Percentiles rank a stretch among this genome's conserved stretches.
Evolutionary conservation across 2,329 filamentous ascomycete genomes (phyloP).

Genomic region (Aplosporella prunicola): DNA sequence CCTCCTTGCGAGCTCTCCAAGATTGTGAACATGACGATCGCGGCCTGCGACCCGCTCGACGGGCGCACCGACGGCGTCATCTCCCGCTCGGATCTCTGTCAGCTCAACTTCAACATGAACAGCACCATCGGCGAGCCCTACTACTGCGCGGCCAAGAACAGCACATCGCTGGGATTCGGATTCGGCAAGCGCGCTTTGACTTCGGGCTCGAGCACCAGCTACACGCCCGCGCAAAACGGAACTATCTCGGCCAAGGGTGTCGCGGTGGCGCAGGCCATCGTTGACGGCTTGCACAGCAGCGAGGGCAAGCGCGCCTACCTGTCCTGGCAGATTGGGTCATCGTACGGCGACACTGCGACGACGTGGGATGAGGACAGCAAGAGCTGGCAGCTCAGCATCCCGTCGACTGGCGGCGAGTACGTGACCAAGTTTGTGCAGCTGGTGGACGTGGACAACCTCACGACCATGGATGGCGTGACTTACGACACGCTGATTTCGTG

Average conservation of each 20-base stretch:
- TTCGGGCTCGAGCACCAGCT: conserved; percentile 2
- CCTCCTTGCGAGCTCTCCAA: conserved; percentile 39
- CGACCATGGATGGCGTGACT: conserved; percentile 29
- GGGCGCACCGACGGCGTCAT: conserved; percentile 47
- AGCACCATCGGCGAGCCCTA: conserved; percentile 40
- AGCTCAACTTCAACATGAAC: conserved; percentile 37
- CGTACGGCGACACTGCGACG: conserved; percentile 27
- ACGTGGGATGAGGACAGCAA: conserved; percentile 25
- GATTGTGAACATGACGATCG: conserved; percentile 47
- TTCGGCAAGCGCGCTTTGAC: conserved; percentile 10
- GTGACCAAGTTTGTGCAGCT: conserved; percentile 34
- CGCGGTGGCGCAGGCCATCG: conserved; percentile 18
- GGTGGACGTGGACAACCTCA: conserved; percentile 14
- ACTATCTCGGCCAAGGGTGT: conserved; percentile 24
- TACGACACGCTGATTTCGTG: conserved; percentile 49
- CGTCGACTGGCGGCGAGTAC: conserved; percentile 30
- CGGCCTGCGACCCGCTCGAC: conserved; percentile 46
- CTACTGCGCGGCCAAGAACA: conserved; percentile 28
- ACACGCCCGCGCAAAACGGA: conserved; percentile 23
- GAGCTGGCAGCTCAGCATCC: conserved; percentile 25
- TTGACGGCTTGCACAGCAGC: conserved; percentile 32
- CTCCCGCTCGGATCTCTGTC: conserved; percentile 40
- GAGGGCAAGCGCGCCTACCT: conserved; percentile 35
- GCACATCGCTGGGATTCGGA: conserved; percentile 14
- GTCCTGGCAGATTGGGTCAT: conserved; percentile 25